A percentile compares a stretch with the other conserved stretches of the same genome.
phyloP scores from a whole-genome alignment of 805 yeast species.

The Isabelozyma rhagii region DNA sequence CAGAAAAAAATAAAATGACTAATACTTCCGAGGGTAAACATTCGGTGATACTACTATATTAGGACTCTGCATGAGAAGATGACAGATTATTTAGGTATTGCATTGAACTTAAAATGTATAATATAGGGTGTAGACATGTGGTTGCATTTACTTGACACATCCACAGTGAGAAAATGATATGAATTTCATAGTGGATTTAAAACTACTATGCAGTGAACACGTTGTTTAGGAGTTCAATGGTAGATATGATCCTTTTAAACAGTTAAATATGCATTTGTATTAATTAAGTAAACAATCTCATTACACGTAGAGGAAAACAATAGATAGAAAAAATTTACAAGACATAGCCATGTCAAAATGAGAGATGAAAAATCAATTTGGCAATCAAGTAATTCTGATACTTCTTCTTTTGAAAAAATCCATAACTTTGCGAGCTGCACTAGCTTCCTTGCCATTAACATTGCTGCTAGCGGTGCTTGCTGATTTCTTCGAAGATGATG shows the following conservation, averaged over 20 bases:
- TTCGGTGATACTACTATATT: not conserved
- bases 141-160: too few species aligned
- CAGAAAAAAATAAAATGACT: not conserved
- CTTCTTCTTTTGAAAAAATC: constrained; percentile 72
- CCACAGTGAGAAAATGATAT: too few species aligned
- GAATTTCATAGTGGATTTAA: too few species aligned
- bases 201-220: not conserved
- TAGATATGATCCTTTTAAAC: too few species aligned
- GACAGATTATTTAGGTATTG: not conserved
- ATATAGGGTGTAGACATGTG: too few species aligned
- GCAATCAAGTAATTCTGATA: constrained; percentile 21
- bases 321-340: not conserved
- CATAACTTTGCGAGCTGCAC: constrained; percentile 75
- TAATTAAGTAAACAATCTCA: not conserved
- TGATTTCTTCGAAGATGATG: constrained; percentile 26
- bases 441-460: constrained; percentile 50
- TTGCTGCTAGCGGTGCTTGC: constrained; percentile 18
- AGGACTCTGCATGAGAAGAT: not conserved
- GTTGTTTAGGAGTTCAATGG: not conserved
- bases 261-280: not conserved
- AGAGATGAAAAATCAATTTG: not conserved
- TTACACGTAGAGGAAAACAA: not conserved
- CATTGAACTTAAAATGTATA: too few species aligned
- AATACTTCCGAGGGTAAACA: not conserved
- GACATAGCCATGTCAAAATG: not conserved